Conservation (phyloP, 108 stramenopile species). For the Asterionellopsis glacialis region DNA sequence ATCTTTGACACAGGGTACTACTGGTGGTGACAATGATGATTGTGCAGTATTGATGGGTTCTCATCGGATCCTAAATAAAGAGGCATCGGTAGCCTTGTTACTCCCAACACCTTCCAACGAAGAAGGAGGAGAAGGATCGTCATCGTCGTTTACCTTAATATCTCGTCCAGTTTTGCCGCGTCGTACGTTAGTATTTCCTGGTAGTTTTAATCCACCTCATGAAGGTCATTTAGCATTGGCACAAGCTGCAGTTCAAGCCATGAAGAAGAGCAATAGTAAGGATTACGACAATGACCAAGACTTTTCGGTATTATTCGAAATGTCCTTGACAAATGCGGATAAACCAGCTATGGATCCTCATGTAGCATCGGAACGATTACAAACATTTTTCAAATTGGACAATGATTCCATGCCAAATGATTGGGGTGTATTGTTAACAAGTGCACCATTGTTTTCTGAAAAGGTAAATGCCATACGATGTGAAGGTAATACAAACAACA, state of each 20-base stretch:
- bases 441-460: conserved; percentile 69
- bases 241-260: conserved; percentile 44
- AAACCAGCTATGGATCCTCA: conserved; percentile 70
- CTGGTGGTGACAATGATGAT: no score
- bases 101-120: conserved; percentile 13
- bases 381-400: conserved; percentile 39
- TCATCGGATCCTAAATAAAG: conserved; percentile 35
- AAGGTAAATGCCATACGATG: conserved; percentile 41
- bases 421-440: conserved; percentile 79
- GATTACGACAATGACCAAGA: no score
- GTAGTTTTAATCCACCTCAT: conserved; percentile 91
- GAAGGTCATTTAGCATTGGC: conserved; percentile 73
- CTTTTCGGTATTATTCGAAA: conserved; percentile 63
- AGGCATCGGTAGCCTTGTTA: conserved; percentile 45
- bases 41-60: conserved; percentile 24
- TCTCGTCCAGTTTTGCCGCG: conserved; percentile 33
- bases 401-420: conserved; percentile 39
- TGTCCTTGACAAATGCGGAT: conserved; percentile 79
- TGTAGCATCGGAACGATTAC: conserved; percentile 43
- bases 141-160: no score
- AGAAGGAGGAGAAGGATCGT: no score
- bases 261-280: conserved; percentile 6
- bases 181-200: conserved; percentile 71
- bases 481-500: no score
- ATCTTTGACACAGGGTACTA: neutral